phyloP scores from a whole-genome alignment of 1,284 basidiomycete genomes.

The Pterula multifida region DNA sequence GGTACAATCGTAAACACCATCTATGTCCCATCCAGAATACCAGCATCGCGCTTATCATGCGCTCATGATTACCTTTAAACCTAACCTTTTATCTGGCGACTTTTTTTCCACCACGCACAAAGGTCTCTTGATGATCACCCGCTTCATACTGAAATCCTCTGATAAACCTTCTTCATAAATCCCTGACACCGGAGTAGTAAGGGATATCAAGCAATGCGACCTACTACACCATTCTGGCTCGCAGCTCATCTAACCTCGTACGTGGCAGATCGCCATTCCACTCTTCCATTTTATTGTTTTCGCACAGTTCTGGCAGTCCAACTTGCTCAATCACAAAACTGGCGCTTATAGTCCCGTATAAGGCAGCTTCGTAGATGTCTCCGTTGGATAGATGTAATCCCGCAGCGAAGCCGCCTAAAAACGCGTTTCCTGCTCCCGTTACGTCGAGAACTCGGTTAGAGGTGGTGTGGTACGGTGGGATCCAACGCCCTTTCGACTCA shows the following conservation, averaged over 20 bases:
- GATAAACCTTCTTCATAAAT: no score
- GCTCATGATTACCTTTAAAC: no score
- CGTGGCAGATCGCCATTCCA: conserved; percentile 67
- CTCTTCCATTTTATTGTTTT: conserved; percentile 19
- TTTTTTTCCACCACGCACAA: no score
- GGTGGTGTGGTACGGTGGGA: conserved; percentile 64
- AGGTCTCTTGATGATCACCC: no score
- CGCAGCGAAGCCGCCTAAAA: conserved; percentile 75
- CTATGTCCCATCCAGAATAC: no score
- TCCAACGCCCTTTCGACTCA: conserved; percentile 42
- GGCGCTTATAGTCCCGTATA: conserved; percentile 70
- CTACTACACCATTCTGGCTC: conserved; percentile 10
- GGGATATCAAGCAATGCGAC: no score
- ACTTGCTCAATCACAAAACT: conserved; percentile 78
- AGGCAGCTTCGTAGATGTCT: conserved; percentile 48
- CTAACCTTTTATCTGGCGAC: no score
- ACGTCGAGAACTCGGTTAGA: conserved; percentile 61
- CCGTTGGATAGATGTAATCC: conserved; percentile 48
- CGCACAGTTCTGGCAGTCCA: conserved; percentile 45
- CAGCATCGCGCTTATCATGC: no score
- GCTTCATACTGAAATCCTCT: no score
- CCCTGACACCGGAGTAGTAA: no score
- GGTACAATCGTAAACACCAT: no score
- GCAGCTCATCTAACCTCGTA: conserved; percentile 40
- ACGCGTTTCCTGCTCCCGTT: conserved; percentile 84